Conservation (phyloP, 306 rosid species). For the Cicer cuneatum region DNA sequence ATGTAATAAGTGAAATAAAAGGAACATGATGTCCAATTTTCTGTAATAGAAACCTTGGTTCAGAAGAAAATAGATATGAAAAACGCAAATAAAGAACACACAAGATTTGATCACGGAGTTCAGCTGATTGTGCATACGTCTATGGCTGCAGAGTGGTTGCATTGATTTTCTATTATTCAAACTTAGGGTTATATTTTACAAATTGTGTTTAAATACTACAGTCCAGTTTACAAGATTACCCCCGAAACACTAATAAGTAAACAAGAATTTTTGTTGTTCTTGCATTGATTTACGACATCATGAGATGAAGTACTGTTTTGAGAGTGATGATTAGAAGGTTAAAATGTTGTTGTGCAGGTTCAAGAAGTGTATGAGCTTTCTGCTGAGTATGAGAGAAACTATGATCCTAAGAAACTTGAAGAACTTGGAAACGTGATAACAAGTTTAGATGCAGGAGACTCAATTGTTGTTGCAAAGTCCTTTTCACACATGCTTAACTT, state of each 20-base stretch:
- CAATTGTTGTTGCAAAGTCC: conserved; percentile 89
- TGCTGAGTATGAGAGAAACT: conserved; percentile 93
- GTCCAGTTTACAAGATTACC: too few species aligned
- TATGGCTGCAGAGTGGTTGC: too few species aligned
- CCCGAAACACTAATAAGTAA: too few species aligned
- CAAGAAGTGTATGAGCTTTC: conserved; percentile 97
- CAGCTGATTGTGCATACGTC: too few species aligned
- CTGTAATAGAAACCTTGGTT: too few species aligned
- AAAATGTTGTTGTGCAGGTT: conserved; percentile 57
- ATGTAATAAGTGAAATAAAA: conserved; percentile 1
- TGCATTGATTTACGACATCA: background rate
- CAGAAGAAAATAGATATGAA: too few species aligned
- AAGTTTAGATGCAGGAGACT: conserved; percentile 95
- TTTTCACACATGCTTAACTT: conserved; percentile 98
- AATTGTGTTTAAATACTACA: too few species aligned
- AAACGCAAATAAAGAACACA: too few species aligned
- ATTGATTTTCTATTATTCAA: too few species aligned
- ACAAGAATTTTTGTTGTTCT: background rate
- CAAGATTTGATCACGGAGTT: too few species aligned
- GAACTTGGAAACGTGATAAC: conserved; percentile 84
- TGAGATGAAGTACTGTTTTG: background rate
- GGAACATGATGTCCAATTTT: background rate
- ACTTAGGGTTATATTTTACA: too few species aligned
- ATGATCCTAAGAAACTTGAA: conserved; percentile 80
- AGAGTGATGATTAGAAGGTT: conserved; percentile 17